These are phyloP conservation scores for Brassica balearica DNA, from an alignment of 441 rosid genomes.

Conservation along the genomic window DNA sequence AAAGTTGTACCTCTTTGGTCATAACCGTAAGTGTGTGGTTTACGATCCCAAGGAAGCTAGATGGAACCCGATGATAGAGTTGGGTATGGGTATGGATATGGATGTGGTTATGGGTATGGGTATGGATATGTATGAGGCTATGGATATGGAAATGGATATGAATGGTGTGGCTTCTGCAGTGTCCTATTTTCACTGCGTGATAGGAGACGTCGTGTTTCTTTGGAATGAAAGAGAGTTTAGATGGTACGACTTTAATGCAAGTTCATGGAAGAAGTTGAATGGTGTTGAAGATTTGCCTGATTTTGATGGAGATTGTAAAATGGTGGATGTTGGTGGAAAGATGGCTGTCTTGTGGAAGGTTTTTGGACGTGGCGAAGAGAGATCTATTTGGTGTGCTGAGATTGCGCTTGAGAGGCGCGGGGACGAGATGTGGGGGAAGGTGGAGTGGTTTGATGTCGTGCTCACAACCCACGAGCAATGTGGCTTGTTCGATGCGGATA, in stretches of 20 bases:
- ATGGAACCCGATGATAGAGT: neutral
- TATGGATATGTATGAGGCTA: too few species aligned
- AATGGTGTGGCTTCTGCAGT: neutral
- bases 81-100: neutral
- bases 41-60: conserved; percentile 1
- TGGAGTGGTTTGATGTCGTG: conserved; percentile 15
- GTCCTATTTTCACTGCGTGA: neutral
- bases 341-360: neutral
- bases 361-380: neutral
- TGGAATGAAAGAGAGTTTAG: neutral
- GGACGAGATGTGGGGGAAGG: conserved; percentile 22
- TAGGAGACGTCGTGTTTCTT: neutral
- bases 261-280: neutral
- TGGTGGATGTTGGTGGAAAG: neutral
- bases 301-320: neutral
- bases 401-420: conserved; percentile 9
- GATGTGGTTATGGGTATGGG: too few species aligned
- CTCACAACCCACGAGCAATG: neutral
- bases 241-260: neutral
- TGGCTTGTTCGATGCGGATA: neutral
- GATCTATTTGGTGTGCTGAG: conserved; percentile 16
- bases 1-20: neutral
- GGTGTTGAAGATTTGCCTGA: neutral
- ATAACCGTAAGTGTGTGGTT: neutral
- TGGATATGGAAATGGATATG: neutral